A percentile compares a stretch with the other conserved stretches of the same genome.
These are phyloP conservation scores for Fragilaria crotonensis DNA, from an alignment of 108 stramenopile species.

Conservation along the genomic window DNA sequence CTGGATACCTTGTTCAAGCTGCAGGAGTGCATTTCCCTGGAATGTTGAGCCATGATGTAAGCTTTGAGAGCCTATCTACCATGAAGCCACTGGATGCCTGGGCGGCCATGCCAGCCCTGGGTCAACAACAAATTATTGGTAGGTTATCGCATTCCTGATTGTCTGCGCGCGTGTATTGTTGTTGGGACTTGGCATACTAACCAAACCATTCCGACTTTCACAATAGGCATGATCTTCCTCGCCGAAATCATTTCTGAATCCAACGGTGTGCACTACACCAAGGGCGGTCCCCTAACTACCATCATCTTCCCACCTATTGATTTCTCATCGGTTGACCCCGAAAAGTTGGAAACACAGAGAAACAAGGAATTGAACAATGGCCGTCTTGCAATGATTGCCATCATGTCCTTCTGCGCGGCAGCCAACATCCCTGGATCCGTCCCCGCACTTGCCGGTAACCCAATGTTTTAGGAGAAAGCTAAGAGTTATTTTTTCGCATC, in stretches of 20 bases:
- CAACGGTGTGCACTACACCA: slow-evolving; percentile 75
- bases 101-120: slow-evolving; percentile 73
- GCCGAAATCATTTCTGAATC: slow-evolving; percentile 69
- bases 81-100: slow-evolving; percentile 81
- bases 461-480: slow-evolving; percentile 32
- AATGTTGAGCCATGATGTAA: slow-evolving; percentile 49
- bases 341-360: slow-evolving; percentile 51
- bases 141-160: no score
- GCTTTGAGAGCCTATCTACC: slow-evolving; percentile 61
- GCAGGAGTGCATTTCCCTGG: slow-evolving; percentile 79
- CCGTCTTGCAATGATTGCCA: slow-evolving; percentile 71
- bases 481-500: no score
- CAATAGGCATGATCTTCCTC: slow-evolving; percentile 64
- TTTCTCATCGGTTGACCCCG: slow-evolving; percentile 61
- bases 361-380: slow-evolving; percentile 51
- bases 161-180: no score
- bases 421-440: slow-evolving; percentile 63
- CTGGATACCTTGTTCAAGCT: slow-evolving; percentile 72
- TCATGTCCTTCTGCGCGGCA: slow-evolving; percentile 70
- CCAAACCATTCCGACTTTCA: no score
- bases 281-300: slow-evolving; percentile 66
- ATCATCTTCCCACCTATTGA: slow-evolving; percentile 84
- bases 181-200: no score
- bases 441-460: slow-evolving; percentile 47
- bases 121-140: slow-evolving; percentile 82